These are phyloP conservation scores for Moniliophthora roreri DNA, from an alignment of 1,284 basidiomycete species.

Conservation along the genomic window DNA sequence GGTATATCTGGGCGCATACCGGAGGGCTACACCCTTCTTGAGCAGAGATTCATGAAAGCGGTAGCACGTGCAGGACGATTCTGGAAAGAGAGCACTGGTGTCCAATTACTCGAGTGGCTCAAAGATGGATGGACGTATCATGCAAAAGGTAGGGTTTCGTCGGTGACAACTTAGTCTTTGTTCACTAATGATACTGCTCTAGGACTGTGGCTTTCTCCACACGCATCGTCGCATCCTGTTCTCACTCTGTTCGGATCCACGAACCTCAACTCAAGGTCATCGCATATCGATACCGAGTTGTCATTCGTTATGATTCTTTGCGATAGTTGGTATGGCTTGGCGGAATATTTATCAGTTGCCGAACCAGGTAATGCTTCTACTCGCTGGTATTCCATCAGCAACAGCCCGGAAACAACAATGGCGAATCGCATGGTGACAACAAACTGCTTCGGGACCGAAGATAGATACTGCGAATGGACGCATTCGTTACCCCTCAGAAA, in stretches of 20 bases:
- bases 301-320: constrained; percentile 81
- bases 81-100: constrained; percentile 42
- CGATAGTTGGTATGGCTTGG: too few relatives aligned
- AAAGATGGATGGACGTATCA: constrained; percentile 97
- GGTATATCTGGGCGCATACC: constrained; percentile 93
- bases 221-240: constrained; percentile 50
- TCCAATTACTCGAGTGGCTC: constrained; percentile 87
- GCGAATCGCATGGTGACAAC: too few relatives aligned
- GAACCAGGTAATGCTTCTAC: too few relatives aligned
- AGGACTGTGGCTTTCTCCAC: constrained; percentile 88
- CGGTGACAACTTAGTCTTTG: constrained; percentile 11
- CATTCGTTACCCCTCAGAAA: too few relatives aligned
- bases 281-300: constrained; percentile 90
- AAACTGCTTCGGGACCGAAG: too few relatives aligned
- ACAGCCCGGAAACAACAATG: too few relatives aligned
- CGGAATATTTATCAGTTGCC: too few relatives aligned
- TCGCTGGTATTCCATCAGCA: too few relatives aligned
- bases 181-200: constrained; percentile 2
- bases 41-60: constrained; percentile 80
- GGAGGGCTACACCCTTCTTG: constrained; percentile 90
- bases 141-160: constrained; percentile 75
- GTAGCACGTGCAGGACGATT: constrained; percentile 51
- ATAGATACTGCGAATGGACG: too few relatives aligned
- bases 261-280: constrained; percentile 92
- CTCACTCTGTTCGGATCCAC: constrained; percentile 94